Evolutionary conservation across 2,329 filamentous ascomycete species (phyloP).

Genomic region (Penicillium sumatraense): DNA sequence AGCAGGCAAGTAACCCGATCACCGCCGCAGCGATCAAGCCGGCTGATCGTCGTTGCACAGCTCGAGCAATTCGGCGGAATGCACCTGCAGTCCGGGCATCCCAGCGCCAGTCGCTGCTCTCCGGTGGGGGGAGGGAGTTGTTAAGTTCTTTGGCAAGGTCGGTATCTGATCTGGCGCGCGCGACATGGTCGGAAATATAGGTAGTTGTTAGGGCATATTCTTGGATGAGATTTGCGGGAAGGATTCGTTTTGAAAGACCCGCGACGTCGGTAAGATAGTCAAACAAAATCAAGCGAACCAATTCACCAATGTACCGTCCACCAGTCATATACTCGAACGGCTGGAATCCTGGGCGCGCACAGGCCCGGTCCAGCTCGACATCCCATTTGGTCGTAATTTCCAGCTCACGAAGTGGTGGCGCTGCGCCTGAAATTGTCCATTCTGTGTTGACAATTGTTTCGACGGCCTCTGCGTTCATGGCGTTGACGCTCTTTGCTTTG

Average conservation of each 20-base stretch:
- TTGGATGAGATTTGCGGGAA: constrained; percentile 62
- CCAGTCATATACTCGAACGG: constrained; percentile 85
- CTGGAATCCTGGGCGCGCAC: constrained; percentile 75
- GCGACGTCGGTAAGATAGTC: constrained; percentile 63
- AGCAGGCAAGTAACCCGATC: constrained; percentile 70
- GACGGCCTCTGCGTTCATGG: constrained; percentile 55
- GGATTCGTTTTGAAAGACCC: constrained; percentile 38
- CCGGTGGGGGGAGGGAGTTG: constrained; percentile 59
- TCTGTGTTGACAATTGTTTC: constrained; percentile 81
- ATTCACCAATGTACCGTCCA: constrained; percentile 76
- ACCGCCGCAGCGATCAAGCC: constrained; percentile 75
- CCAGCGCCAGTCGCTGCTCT: constrained; percentile 63
- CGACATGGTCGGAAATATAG: constrained; percentile 72
- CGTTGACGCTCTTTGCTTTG: constrained; percentile 61
- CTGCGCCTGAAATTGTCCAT: constrained; percentile 79
- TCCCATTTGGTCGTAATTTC: constrained; percentile 74
- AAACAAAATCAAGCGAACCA: constrained; percentile 71
- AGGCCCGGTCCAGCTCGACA: constrained; percentile 65
- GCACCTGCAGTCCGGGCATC: constrained; percentile 61
- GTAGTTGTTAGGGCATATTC: constrained; percentile 71
- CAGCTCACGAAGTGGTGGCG: constrained; percentile 64
- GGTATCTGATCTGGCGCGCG: constrained; percentile 55
- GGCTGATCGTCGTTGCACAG: constrained; percentile 73
- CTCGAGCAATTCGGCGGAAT: constrained; percentile 69
- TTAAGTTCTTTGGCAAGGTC: constrained; percentile 51